Percentiles rank a stretch among this genome's conserved stretches.
phyloP scores from a whole-genome alignment of 148 eudicot genomes.

The Rhododendron ferrugineum region DNA sequence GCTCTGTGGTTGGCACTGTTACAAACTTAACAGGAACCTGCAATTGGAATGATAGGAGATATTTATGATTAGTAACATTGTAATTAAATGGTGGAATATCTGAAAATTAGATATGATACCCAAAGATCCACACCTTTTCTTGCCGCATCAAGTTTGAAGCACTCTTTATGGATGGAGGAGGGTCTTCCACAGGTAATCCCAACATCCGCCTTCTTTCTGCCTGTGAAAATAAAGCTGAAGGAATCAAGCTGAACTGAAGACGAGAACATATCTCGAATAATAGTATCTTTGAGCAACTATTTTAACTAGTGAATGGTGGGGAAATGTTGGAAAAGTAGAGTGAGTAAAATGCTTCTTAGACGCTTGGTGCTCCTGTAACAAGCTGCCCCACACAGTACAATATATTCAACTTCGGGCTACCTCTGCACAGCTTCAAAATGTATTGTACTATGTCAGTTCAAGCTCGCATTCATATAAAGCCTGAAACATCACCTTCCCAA shows the following conservation, averaged over 20 bases:
- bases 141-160: slow-evolving; percentile 18
- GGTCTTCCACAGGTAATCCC: slow-evolving; percentile 29
- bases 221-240: slow-evolving; percentile 26
- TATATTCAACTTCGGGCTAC: neutral
- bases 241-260: slow-evolving; percentile 11
- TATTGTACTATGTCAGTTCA: neutral
- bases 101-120: neutral
- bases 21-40: slow-evolving; percentile 24
- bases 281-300: neutral
- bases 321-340: neutral
- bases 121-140: slow-evolving; percentile 22
- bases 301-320: neutral
- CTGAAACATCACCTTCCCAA: neutral
- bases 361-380: neutral
- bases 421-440: neutral
- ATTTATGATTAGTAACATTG: neutral
- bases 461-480: neutral
- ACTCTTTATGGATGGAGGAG: slow-evolving; percentile 21
- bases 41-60: neutral
- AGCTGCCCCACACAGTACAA: neutral
- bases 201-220: slow-evolving; percentile 51
- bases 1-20: slow-evolving; percentile 28
- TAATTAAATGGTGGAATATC: neutral
- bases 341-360: neutral
- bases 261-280: neutral